A percentile compares a stretch with the other conserved stretches of the same genome.
Evolutionary conservation across 2,329 filamentous ascomycete genomes (phyloP).

Genomic region (Fusarium brevicatenulatum): DNA sequence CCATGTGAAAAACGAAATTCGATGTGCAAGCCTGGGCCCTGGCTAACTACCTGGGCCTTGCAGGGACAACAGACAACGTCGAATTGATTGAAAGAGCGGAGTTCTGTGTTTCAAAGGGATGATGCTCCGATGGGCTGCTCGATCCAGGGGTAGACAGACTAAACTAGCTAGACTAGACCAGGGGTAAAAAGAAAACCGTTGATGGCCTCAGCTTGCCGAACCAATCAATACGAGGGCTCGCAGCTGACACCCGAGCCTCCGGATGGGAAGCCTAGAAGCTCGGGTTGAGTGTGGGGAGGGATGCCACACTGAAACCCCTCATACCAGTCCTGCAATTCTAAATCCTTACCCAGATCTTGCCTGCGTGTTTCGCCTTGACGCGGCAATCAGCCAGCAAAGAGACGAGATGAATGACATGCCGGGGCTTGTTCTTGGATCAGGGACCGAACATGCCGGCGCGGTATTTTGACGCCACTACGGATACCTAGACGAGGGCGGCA

Average conservation of each 20-base stretch:
- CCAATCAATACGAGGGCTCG: slow-evolving; percentile 3
- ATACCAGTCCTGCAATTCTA: slow-evolving; percentile 28
- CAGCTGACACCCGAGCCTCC: slow-evolving; percentile 17
- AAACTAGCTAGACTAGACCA: slow-evolving; percentile 12
- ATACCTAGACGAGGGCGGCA: background rate
- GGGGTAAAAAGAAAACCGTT: slow-evolving; percentile 28
- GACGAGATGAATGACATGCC: slow-evolving; percentile 38
- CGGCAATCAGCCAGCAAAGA: slow-evolving; percentile 17
- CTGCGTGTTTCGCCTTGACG: slow-evolving; percentile 21
- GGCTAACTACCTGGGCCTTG: background rate
- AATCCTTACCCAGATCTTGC: slow-evolving; percentile 10
- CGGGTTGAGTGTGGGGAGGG: slow-evolving; percentile 22
- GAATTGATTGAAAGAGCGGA: slow-evolving; percentile 29
- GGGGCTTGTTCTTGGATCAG: background rate
- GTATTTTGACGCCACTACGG: slow-evolving; percentile 16
- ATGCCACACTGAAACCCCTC: slow-evolving; percentile 35
- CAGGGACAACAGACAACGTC: slow-evolving; percentile 8
- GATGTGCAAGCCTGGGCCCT: slow-evolving; percentile 14
- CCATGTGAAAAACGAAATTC: slow-evolving; percentile 11
- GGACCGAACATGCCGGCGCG: background rate
- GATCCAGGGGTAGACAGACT: slow-evolving; percentile 20
- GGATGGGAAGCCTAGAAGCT: background rate
- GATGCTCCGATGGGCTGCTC: slow-evolving; percentile 10
- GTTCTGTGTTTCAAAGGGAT: slow-evolving; percentile 28
- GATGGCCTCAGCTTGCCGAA: slow-evolving; percentile 15